These are phyloP conservation scores for Marchantia polymorpha DNA, from an alignment of 225 moss, liverwort and hornwort species.

Conservation along the genomic window DNA sequence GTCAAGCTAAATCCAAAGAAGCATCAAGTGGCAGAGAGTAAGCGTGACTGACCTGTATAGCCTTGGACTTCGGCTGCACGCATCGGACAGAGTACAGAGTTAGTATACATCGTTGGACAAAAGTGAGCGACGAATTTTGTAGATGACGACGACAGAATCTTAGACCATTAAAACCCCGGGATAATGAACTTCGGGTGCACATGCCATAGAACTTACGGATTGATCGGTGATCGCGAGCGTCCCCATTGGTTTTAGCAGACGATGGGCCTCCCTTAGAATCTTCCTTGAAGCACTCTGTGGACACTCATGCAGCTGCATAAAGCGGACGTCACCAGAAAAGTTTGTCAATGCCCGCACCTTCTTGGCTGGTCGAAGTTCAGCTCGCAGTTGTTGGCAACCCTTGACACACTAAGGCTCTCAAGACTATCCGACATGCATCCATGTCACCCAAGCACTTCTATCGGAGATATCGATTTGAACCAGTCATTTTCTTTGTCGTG, in stretches of 20 bases:
- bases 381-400: neutral
- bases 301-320: constrained; percentile 70
- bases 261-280: constrained; percentile 70
- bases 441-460: neutral
- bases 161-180: neutral
- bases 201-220: constrained; percentile 46
- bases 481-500: neutral
- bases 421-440: neutral
- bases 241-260: constrained; percentile 83
- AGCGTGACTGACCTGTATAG: constrained; percentile 65
- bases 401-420: neutral
- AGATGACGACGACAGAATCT: neutral
- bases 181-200: neutral
- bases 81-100: neutral
- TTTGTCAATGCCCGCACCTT: neutral
- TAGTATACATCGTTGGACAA: neutral
- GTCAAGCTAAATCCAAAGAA: neutral
- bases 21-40: neutral
- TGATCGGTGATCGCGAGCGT: constrained; percentile 76
- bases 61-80: constrained; percentile 75
- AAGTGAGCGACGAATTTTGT: neutral
- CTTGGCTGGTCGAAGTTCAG: neutral
- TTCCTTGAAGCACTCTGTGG: constrained; percentile 55
- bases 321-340: constrained; percentile 24
- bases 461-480: neutral